A percentile compares a stretch with the other conserved stretches of the same genome.
phyloP scores from a whole-genome alignment of 2,329 filamentous ascomycete genomes.

The Ophiostoma sp. region DNA sequence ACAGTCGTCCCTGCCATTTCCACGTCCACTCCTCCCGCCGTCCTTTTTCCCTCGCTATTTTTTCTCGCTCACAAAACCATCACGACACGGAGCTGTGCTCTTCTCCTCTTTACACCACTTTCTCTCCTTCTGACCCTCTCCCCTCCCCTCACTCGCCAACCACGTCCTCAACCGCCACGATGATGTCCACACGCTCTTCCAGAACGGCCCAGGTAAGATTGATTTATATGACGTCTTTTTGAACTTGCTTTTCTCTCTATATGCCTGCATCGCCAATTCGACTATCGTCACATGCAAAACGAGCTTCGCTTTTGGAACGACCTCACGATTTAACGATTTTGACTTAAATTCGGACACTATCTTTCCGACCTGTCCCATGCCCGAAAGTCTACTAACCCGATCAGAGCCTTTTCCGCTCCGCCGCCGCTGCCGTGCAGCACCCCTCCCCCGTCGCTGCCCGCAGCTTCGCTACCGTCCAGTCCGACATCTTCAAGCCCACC shows the following conservation, averaged over 20 bases:
- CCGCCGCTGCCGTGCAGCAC: conserved; percentile 41
- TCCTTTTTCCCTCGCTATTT: conserved; percentile 18
- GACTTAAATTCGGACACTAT: background rate
- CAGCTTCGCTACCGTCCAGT: conserved; percentile 74
- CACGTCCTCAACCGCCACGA: conserved; percentile 34
- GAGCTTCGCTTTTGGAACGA: conserved; percentile 20
- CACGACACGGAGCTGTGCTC: conserved; percentile 17
- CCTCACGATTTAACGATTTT: background rate
- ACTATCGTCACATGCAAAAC: conserved; percentile 21
- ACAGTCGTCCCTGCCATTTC: conserved; percentile 11
- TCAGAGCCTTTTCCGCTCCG: conserved; percentile 50
- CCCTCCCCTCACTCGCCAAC: conserved; percentile 24
- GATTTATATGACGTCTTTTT: conserved; percentile 1
- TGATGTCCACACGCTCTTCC: conserved; percentile 56
- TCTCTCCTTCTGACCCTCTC: conserved; percentile 12
- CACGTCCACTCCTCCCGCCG: conserved; percentile 10
- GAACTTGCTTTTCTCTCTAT: background rate
- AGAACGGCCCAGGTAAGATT: conserved; percentile 51
- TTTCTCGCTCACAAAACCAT: conserved; percentile 17
- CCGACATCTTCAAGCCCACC: conserved; percentile 97
- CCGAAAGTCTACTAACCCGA: background rate
- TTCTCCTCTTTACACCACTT: conserved; percentile 21
- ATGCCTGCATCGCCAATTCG: background rate
- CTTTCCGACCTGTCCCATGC: background rate
- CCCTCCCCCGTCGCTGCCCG: conserved; percentile 37